Percentiles rank a stretch among this genome's conserved stretches.
Evolutionary conservation across 805 yeast species (phyloP).

Genomic region (Yarrowia sp.): DNA sequence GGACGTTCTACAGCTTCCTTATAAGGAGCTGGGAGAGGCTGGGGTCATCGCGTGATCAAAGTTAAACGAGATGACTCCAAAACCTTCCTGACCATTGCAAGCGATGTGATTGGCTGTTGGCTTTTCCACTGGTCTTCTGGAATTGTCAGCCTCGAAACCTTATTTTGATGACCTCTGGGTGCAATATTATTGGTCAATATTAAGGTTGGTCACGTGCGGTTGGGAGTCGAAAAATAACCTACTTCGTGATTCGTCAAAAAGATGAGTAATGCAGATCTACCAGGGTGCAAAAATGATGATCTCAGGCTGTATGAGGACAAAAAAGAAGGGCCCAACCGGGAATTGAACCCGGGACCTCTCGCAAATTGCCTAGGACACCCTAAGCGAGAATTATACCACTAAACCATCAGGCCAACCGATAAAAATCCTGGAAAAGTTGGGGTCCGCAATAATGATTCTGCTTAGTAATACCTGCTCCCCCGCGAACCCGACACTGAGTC

Average conservation of each 20-base stretch:
- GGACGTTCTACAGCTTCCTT: constrained; percentile 4
- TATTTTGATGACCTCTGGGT: constrained; percentile 31
- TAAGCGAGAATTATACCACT: constrained; percentile 38
- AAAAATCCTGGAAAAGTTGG: not conserved
- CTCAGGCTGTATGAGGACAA: not conserved
- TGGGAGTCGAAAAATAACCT: constrained; percentile 1
- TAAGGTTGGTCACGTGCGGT: constrained; percentile 20
- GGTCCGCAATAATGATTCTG: not conserved
- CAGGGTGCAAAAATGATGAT: not conserved
- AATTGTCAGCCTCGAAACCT: constrained; percentile 24
- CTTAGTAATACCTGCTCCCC: not conserved
- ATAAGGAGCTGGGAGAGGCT: constrained; percentile 10
- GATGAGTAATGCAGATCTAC: not conserved
- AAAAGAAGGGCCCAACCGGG: constrained; percentile 36
- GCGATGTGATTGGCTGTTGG: constrained; percentile 6
- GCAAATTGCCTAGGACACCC: constrained; percentile 36
- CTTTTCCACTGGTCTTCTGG: not conserved
- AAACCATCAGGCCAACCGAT: constrained; percentile 27
- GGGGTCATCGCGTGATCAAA: constrained; percentile 25
- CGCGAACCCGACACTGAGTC: too few relatives aligned
- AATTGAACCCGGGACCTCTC: constrained; percentile 39
- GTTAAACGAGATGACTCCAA: constrained; percentile 9
- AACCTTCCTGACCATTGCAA: constrained; percentile 23
- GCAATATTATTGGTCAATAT: not conserved
- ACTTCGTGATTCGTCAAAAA: not conserved